A percentile compares a stretch with the other conserved stretches of the same genome.
Conservation (phyloP, 345 rosid species). For the Brassica incana region DNA sequence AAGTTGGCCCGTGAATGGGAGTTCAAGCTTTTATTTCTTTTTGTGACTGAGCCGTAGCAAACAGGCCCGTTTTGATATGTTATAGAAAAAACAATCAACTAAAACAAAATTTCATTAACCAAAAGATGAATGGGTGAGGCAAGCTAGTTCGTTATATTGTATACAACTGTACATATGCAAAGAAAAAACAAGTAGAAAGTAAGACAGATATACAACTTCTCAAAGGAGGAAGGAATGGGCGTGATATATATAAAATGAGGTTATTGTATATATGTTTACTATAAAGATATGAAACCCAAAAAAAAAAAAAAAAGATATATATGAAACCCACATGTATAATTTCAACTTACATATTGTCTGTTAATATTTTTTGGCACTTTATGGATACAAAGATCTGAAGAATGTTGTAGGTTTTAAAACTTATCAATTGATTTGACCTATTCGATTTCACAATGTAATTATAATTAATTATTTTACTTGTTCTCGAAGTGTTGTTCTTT, state of each 20-base stretch:
- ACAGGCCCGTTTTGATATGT: slow-evolving; percentile 1
- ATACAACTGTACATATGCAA: not conserved
- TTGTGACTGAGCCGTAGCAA: not conserved
- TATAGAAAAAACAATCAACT: not conserved
- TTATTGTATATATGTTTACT: not conserved
- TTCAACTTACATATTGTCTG: not conserved
- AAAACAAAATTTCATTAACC: not conserved
- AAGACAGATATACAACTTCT: not conserved
- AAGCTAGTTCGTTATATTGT: not conserved
- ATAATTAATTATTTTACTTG: not conserved
- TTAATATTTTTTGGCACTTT: not conserved
- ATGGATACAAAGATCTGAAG: not conserved
- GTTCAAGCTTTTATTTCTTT: not conserved
- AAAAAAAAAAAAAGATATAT: not conserved
- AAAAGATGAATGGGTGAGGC: not conserved
- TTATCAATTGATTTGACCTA: not conserved
- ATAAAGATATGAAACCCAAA: not conserved
- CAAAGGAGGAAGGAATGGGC: not conserved
- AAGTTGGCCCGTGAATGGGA: not conserved
- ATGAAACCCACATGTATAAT: not conserved
- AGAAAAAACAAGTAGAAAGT: not conserved
- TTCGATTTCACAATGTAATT: not conserved
- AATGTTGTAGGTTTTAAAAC: not conserved
- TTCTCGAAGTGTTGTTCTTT: not conserved
- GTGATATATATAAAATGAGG: not conserved